A percentile compares a stretch with the other conserved stretches of the same genome.
phyloP scores from a whole-genome alignment of 768 basidiomycete species.

The Clavaria fumosa region DNA sequence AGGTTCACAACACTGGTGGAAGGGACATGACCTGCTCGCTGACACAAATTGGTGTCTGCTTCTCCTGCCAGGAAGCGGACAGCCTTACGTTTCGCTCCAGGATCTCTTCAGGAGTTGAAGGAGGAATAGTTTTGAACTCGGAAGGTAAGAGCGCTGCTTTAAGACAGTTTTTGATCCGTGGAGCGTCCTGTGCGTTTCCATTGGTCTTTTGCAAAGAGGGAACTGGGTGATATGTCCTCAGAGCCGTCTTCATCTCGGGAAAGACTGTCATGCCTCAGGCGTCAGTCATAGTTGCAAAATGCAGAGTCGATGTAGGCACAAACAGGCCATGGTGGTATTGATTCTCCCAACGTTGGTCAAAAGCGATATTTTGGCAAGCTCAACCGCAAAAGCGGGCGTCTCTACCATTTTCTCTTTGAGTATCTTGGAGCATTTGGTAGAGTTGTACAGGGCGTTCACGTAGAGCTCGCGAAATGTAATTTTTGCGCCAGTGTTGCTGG shows the following conservation, averaged over 20 bases:
- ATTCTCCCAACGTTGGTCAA: constrained; percentile 69
- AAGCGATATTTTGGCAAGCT: constrained; percentile 62
- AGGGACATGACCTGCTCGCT: constrained; percentile 50
- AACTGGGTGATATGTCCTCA: constrained; percentile 84
- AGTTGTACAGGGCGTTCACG: constrained; percentile 52
- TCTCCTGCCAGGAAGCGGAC: background rate
- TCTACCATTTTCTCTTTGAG: constrained; percentile 61
- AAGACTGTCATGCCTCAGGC: constrained; percentile 38
- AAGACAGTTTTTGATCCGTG: constrained; percentile 80
- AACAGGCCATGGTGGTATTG: constrained; percentile 76
- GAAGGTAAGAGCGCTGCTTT: constrained; percentile 64
- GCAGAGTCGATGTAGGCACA: constrained; percentile 7
- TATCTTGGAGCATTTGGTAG: constrained; percentile 52
- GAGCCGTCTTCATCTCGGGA: constrained; percentile 85
- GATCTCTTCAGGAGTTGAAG: constrained; percentile 64
- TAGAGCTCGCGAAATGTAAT: constrained; percentile 60
- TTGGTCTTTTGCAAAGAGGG: constrained; percentile 80
- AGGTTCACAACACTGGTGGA: constrained; percentile 80
- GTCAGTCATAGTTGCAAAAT: too few relatives aligned
- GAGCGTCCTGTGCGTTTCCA: constrained; percentile 81
- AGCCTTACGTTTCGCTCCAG: constrained; percentile 8
- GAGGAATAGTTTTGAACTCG: constrained; percentile 49
- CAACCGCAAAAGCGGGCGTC: constrained; percentile 39
- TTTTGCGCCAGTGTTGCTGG: constrained; percentile 16
- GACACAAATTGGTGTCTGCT: constrained; percentile 7